phyloP scores from a whole-genome alignment of 2,329 filamentous ascomycete genomes.

The Rasamsonia emersonii region DNA sequence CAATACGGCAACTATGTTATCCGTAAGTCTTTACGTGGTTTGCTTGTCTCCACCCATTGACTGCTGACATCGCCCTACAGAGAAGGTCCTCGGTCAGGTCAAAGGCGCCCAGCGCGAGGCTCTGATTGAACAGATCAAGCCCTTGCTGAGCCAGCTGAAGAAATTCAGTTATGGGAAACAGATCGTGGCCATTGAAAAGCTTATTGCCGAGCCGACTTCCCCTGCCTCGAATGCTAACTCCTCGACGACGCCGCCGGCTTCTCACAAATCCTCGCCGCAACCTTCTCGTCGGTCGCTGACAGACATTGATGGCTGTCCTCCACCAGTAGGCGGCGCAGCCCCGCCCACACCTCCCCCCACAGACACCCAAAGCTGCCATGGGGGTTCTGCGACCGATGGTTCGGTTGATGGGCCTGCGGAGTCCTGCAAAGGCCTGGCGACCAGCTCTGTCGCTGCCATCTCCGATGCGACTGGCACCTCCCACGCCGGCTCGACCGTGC shows the following conservation, averaged over 20 bases:
- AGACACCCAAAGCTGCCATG: conserved; percentile 51
- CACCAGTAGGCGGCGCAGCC: conserved; percentile 44
- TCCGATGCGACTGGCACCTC: conserved; percentile 18
- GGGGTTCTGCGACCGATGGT: conserved; percentile 10
- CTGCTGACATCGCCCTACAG: conserved; percentile 40
- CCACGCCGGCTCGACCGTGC: conserved; percentile 14
- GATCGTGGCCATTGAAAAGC: conserved; percentile 54
- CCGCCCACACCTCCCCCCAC: conserved; percentile 60
- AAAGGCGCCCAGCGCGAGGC: conserved; percentile 50
- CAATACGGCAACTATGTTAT: conserved; percentile 95
- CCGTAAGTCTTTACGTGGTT: conserved; percentile 55
- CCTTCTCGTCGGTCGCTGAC: conserved; percentile 25
- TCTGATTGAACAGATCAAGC: conserved; percentile 56
- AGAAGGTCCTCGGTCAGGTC: conserved; percentile 65
- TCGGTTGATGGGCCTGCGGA: conserved; percentile 39
- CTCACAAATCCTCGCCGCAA: conserved; percentile 32
- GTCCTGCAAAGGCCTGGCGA: conserved; percentile 23
- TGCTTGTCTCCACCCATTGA: conserved; percentile 1
- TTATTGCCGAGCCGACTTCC: conserved; percentile 34
- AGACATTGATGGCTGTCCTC: conserved; percentile 32
- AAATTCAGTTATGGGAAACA: conserved; percentile 59
- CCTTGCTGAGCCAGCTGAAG: conserved; percentile 54
- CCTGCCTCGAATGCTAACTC: conserved; percentile 24
- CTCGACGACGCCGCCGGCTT: conserved; percentile 30
- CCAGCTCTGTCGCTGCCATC: conserved; percentile 25